Conservation (phyloP, 1,284 basidiomycete species). For the Heimioporus punctisporus region DNA sequence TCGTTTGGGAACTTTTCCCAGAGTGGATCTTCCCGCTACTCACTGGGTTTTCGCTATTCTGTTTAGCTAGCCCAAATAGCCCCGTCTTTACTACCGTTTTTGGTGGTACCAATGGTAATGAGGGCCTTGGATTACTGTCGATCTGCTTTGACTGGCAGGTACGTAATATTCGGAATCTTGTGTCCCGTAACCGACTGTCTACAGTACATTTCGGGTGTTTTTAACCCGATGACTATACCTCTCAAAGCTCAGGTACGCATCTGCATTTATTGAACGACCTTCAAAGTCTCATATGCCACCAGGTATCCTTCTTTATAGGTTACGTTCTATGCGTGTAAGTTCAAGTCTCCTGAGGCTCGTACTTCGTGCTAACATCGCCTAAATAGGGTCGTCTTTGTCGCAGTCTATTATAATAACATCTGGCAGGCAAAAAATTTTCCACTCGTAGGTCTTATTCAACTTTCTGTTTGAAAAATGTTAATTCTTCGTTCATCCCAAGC, state of each 20-base stretch:
- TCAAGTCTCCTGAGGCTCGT: not conserved
- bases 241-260: slow-evolving; percentile 41
- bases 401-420: slow-evolving; percentile 46
- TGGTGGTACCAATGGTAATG: slow-evolving; percentile 62
- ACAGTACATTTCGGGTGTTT: slow-evolving; percentile 44
- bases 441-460: slow-evolving; percentile 35
- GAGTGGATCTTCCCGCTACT: slow-evolving; percentile 55
- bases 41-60: slow-evolving; percentile 57
- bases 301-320: slow-evolving; percentile 45
- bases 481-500: too few species aligned
- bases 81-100: slow-evolving; percentile 56
- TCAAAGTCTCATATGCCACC: slow-evolving; percentile 5
- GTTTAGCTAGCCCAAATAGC: slow-evolving; percentile 53
- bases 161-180: slow-evolving; percentile 1
- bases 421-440: slow-evolving; percentile 52
- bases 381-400: slow-evolving; percentile 42
- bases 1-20: slow-evolving; percentile 52
- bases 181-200: slow-evolving; percentile 5
- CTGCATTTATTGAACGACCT: too few species aligned
- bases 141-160: slow-evolving; percentile 61
- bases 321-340: slow-evolving; percentile 48
- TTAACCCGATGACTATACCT: slow-evolving; percentile 47
- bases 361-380: too few species aligned
- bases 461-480: not conserved
- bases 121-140: slow-evolving; percentile 52